A percentile compares a stretch with the other conserved stretches of the same genome.
Evolutionary conservation across 371 early-diverging fungal species (phyloP).

Genomic region (Coemansia sp.): DNA sequence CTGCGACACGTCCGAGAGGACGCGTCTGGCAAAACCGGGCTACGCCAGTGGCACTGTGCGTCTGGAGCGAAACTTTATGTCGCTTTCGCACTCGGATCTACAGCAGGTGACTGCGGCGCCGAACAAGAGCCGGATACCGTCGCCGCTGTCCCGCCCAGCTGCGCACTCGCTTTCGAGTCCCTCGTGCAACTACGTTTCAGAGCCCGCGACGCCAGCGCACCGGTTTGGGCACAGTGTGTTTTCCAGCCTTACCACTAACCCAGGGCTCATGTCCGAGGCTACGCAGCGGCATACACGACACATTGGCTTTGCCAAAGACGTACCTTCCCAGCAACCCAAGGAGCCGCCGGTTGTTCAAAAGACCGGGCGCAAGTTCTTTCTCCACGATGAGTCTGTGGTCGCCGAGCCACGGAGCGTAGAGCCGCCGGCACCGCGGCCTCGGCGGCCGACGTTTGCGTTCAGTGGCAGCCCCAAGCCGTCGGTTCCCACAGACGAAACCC

Average conservation of each 20-base stretch:
- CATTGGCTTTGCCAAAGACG: neutral
- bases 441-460: conserved; percentile 13
- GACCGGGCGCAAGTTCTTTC: too few relatives aligned
- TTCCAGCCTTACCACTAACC: neutral
- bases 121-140: conserved; percentile 13
- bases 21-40: neutral
- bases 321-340: too few relatives aligned
- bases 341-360: too few relatives aligned
- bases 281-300: neutral
- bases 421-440: neutral
- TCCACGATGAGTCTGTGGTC: too few relatives aligned
- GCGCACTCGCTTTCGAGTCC: conserved; percentile 18
- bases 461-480: neutral
- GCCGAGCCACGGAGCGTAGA: neutral
- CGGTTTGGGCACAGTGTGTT: conserved; percentile 4
- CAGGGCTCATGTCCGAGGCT: neutral
- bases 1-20: neutral
- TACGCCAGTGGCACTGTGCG: neutral
- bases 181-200: conserved; percentile 21
- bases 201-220: conserved; percentile 31
- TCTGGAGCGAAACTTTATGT: conserved; percentile 30
- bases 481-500: neutral
- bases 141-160: conserved; percentile 22
- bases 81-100: conserved; percentile 42
- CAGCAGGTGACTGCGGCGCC: conserved; percentile 13